Evolutionary conservation across 108 stramenopile genomes (phyloP).

Genomic region (Phaeodactylum tricornutum): DNA sequence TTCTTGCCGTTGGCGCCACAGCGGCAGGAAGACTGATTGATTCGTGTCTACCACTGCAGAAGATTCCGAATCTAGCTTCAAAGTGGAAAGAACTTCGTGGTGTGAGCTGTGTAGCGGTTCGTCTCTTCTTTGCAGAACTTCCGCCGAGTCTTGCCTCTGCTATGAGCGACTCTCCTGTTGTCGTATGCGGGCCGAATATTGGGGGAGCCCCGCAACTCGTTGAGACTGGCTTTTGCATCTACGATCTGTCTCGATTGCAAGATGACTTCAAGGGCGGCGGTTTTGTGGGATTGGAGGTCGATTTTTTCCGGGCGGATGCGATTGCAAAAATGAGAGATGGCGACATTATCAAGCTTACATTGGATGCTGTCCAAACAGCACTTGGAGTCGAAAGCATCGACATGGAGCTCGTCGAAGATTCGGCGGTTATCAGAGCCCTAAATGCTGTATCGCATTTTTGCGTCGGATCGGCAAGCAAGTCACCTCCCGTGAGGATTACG

Average conservation of each 20-base stretch:
- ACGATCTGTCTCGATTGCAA: constrained; percentile 72
- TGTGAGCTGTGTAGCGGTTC: constrained; percentile 74
- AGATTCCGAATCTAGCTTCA: constrained; percentile 17
- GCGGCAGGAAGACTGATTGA: constrained; percentile 32
- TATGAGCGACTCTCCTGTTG: constrained; percentile 68
- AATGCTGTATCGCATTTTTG: constrained; percentile 75
- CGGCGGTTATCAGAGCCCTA: constrained; percentile 50
- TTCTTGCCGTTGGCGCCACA: constrained; percentile 71
- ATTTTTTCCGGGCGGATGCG: constrained; percentile 70
- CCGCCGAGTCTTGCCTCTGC: too few relatives aligned
- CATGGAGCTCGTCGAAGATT: constrained; percentile 23
- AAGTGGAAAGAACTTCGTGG: constrained; percentile 58
- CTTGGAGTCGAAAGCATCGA: too few relatives aligned
- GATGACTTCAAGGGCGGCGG: constrained; percentile 34
- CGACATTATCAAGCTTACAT: constrained; percentile 31
- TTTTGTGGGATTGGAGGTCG: constrained; percentile 61
- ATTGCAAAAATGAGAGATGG: constrained; percentile 43
- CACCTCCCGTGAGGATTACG: constrained; percentile 37
- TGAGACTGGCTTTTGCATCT: constrained; percentile 79
- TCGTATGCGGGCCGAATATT: constrained; percentile 66
- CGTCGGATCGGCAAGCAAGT: constrained; percentile 40
- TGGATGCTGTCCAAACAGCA: constrained; percentile 48
- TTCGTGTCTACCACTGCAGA: constrained; percentile 35
- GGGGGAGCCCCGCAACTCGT: constrained; percentile 42
- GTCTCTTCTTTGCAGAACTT: constrained; percentile 43